phyloP scores from a whole-genome alignment of 148 eudicot genomes.

The Nepenthes mirabilis region DNA sequence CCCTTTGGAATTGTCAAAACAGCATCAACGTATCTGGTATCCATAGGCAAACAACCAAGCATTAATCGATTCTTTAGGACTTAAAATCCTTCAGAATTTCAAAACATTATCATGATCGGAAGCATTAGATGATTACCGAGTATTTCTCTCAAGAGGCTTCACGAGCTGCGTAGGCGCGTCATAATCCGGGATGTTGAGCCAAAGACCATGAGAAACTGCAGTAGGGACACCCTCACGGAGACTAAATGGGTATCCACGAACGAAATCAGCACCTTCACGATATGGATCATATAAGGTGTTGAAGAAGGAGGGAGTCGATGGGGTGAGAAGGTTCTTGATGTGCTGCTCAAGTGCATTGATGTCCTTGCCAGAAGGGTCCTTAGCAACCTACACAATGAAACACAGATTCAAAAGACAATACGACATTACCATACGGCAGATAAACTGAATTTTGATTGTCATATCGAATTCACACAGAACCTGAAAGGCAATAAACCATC shows the following conservation, averaged over 20 bases:
- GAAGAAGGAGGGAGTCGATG: constrained; percentile 59
- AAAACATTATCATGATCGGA: background rate
- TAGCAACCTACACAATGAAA: constrained; percentile 29
- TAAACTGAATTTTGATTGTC: too few relatives aligned
- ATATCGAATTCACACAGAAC: too few relatives aligned
- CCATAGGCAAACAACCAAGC: background rate
- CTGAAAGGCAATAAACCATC: too few relatives aligned
- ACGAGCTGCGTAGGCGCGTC: constrained; percentile 72
- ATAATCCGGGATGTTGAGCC: constrained; percentile 67
- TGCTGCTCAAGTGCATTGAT: constrained; percentile 55
- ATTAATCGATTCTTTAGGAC: background rate
- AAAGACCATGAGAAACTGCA: constrained; percentile 55
- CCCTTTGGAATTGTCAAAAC: constrained; percentile 52
- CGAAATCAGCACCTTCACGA: constrained; percentile 57
- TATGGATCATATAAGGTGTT: constrained; percentile 59
- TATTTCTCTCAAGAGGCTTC: constrained; percentile 59
- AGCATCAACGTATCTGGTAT: constrained; percentile 45
- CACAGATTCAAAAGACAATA: background rate
- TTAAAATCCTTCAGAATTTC: background rate
- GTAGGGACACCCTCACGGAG: constrained; percentile 52
- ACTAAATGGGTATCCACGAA: constrained; percentile 61
- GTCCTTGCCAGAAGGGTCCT: constrained; percentile 50
- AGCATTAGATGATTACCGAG: constrained; percentile 14
- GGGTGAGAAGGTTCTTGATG: constrained; percentile 45
- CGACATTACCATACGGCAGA: too few relatives aligned